A percentile compares a stretch with the other conserved stretches of the same genome.
These are phyloP conservation scores for Cladosporium sp. DNA, from an alignment of 2,329 filamentous ascomycete genomes.

Conservation along the genomic window DNA sequence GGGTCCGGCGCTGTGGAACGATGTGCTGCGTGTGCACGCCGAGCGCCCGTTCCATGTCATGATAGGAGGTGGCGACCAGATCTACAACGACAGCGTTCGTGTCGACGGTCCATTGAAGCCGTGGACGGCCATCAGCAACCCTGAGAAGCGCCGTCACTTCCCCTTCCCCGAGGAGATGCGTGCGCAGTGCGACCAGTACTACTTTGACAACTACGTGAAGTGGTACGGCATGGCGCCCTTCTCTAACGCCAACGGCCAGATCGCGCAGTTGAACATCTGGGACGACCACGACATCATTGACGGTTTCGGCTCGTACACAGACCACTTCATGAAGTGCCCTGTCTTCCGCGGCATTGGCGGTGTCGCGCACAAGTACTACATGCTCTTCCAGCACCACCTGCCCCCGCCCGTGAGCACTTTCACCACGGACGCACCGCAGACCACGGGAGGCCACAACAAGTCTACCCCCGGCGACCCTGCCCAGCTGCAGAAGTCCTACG, in stretches of 20 bases:
- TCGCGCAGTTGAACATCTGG: conserved; percentile 61
- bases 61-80: conserved; percentile 88
- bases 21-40: conserved; percentile 55
- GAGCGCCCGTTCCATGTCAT: conserved; percentile 59
- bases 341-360: conserved; percentile 62
- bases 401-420: conserved; percentile 80
- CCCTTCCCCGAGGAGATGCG: conserved; percentile 61
- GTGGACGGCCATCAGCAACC: conserved; percentile 57
- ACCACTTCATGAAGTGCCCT: conserved; percentile 60
- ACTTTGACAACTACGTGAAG: conserved; percentile 54
- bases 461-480: conserved; percentile 57
- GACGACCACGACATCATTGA: conserved; percentile 63
- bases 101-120: conserved; percentile 70
- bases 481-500: conserved; percentile 69
- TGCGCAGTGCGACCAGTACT: conserved; percentile 54
- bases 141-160: conserved; percentile 53
- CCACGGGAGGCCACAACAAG: conserved; percentile 37
- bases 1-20: conserved; percentile 56
- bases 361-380: conserved; percentile 51
- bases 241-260: conserved; percentile 54
- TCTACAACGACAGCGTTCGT: conserved; percentile 71
- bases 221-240: conserved; percentile 67
- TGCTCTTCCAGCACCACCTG: conserved; percentile 68
- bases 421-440: conserved; percentile 64
- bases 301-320: conserved; percentile 59